Conservation (phyloP, 768 basidiomycete species). For the Rhizopogon vinicolor region DNA sequence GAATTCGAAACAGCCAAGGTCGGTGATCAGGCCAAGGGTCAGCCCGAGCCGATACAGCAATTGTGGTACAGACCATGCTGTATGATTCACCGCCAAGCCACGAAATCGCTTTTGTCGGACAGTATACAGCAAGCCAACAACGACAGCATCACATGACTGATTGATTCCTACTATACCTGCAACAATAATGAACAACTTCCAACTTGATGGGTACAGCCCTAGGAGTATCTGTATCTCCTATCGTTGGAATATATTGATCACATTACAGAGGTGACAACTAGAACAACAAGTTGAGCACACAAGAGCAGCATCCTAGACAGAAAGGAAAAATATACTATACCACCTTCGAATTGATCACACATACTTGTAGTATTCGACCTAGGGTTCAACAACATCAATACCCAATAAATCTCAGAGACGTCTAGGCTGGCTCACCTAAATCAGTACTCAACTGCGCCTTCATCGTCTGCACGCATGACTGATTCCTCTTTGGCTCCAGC, state of each 20-base stretch:
- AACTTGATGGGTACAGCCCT: not conserved
- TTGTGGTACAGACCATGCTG: not conserved
- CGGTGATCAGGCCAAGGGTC: no score
- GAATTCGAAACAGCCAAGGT: not conserved
- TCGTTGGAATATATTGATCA: not conserved
- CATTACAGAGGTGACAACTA: constrained; percentile 1
- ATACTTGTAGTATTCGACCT: not conserved
- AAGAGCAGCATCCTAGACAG: not conserved
- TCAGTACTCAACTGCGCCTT: constrained; percentile 79
- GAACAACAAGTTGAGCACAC: constrained; percentile 1
- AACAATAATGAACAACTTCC: not conserved
- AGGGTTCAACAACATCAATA: not conserved
- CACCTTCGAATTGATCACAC: constrained; percentile 1
- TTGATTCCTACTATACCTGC: not conserved
- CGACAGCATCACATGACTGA: not conserved
- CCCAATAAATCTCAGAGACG: not conserved
- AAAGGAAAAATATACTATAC: not conserved
- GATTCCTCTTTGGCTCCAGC: constrained; percentile 26
- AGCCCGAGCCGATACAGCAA: not conserved
- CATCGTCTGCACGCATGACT: constrained; percentile 63
- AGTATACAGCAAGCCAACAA: not conserved
- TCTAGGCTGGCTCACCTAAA: not conserved
- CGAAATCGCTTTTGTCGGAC: no score
- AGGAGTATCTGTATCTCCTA: not conserved
- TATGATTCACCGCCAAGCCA: not conserved